Conservation (phyloP, 345 rosid species). For the Carallia brachiata region DNA sequence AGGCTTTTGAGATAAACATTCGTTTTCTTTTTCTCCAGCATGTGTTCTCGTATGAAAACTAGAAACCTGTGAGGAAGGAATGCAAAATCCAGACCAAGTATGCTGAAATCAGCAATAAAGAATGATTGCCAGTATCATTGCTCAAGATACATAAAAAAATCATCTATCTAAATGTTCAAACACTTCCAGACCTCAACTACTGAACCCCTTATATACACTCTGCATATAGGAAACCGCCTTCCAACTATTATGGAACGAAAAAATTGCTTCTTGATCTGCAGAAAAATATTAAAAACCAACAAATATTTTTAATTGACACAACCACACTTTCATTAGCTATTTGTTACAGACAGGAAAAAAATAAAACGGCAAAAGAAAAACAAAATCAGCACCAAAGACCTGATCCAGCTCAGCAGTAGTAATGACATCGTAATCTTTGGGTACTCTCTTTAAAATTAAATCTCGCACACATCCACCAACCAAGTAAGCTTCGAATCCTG, state of each 20-base stretch:
- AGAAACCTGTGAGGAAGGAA: slow-evolving; percentile 55
- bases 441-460: slow-evolving; percentile 62
- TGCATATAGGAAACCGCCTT: slow-evolving; percentile 76
- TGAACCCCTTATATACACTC: slow-evolving; percentile 54
- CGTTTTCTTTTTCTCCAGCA: slow-evolving; percentile 35
- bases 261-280: slow-evolving; percentile 57
- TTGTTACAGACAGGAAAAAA: not conserved
- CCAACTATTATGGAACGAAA: slow-evolving; percentile 59
- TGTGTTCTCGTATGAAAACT: slow-evolving; percentile 73
- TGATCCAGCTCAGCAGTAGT: slow-evolving; percentile 76
- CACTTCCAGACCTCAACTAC: slow-evolving; percentile 60
- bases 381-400: slow-evolving; percentile 37
- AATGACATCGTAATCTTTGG: slow-evolving; percentile 94
- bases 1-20: slow-evolving; percentile 30
- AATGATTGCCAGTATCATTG: not conserved
- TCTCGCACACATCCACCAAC: slow-evolving; percentile 99
- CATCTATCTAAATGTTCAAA: slow-evolving; percentile 1
- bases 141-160: not conserved
- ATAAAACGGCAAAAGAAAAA: not conserved
- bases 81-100: not conserved
- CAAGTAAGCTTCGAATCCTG: slow-evolving; percentile 81
- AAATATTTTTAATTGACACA: not conserved
- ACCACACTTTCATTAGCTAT: not conserved
- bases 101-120: not conserved
- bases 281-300: slow-evolving; percentile 13